Evolutionary conservation across 768 basidiomycete genomes (phyloP), one percentile per base, ranked within the genome.

Genomic region (Panus rudis): DNA sequence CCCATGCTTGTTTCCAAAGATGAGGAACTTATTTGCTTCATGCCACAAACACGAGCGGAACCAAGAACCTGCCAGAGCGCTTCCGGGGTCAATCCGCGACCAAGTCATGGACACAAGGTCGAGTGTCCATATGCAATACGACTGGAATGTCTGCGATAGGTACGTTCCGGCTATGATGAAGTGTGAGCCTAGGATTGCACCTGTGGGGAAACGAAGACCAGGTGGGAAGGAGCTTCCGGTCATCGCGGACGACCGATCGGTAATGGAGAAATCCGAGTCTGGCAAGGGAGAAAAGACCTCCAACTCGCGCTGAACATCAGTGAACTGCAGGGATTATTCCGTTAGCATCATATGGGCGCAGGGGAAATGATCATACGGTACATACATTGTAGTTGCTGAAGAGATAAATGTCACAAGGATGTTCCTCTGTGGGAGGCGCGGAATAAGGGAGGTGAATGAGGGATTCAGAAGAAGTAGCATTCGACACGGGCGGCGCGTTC

Each of bases 311-410:
- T 91, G 87, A 49, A 97, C 93, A 57, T 96, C 91, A 43, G 86
- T 89, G 64, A 92, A 92, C 89, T 92, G 55, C 30, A 13, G 27
- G n/a, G 8, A 17, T 20, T 20, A 35, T 7, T 16, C 10, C n/a
- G 6, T 35, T 7, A 7, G 33, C 21, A 35, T 30, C 27, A 43
- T 43, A 43, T 14, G 41, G 42, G 40, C 37, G 16, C 38, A 27
- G 27, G 39, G 22, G n/a, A 19, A 21, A 30, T 21, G 14, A 23
- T n/a, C 31, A 20, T 14, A 66, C n/a, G n/a, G n/a, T n/a, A n/a
- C 82, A 52, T 53, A 89, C 88, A 66, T 97, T 97, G 70, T 93
- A 96, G 60, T 98, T 99, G 55, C 89, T 92, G 63, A 93, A 99
- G 21, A 94, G 69, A 62, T 79, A 88, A 23, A 97, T 87, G 52